Evolutionary conservation across 23 red algal species (phyloP).

Genomic region (Gracilariopsis chorda): DNA sequence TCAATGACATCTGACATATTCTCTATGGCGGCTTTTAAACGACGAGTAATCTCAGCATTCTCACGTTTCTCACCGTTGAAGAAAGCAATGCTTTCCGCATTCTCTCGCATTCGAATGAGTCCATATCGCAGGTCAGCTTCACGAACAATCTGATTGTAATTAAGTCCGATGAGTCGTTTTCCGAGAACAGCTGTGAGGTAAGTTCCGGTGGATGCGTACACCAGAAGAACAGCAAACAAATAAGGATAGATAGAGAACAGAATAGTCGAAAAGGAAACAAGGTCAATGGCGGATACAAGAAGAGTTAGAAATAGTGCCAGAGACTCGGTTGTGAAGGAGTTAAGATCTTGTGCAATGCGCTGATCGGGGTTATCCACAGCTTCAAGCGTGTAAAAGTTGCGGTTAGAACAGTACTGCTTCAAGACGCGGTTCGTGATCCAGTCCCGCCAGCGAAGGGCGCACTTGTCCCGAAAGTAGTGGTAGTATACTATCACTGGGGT

Average conservation of each 20-base stretch:
- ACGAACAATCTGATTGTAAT: conserved; percentile 77
- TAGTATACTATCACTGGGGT: conserved; percentile 76
- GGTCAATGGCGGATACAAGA: conserved; percentile 75
- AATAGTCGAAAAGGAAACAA: conserved; percentile 83
- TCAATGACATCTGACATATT: conserved; percentile 70
- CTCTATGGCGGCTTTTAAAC: conserved; percentile 69
- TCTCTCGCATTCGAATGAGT: conserved; percentile 89
- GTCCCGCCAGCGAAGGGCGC: conserved; percentile 80
- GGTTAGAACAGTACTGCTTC: conserved; percentile 73
- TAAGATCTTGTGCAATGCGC: conserved; percentile 87
- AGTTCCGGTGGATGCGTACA: conserved; percentile 76
- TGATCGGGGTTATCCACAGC: conserved; percentile 96
- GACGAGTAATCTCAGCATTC: conserved; percentile 22
- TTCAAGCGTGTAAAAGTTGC: conserved; percentile 84
- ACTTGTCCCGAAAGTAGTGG: conserved; percentile 72
- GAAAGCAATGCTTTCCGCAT: conserved; percentile 93
- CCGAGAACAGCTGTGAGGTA: conserved; percentile 57
- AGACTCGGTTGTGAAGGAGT: conserved; percentile 81
- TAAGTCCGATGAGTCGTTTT: conserved; percentile 69
- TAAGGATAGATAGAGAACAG: conserved; percentile 87
- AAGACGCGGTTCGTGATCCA: conserved; percentile 82
- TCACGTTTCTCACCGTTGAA: conserved; percentile 85
- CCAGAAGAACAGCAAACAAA: conserved; percentile 79
- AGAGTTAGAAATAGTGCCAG: conserved; percentile 79
- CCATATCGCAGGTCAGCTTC: conserved; percentile 93